Conservation (phyloP, 306 rosid species). For the Prunus kanzakura region DNA sequence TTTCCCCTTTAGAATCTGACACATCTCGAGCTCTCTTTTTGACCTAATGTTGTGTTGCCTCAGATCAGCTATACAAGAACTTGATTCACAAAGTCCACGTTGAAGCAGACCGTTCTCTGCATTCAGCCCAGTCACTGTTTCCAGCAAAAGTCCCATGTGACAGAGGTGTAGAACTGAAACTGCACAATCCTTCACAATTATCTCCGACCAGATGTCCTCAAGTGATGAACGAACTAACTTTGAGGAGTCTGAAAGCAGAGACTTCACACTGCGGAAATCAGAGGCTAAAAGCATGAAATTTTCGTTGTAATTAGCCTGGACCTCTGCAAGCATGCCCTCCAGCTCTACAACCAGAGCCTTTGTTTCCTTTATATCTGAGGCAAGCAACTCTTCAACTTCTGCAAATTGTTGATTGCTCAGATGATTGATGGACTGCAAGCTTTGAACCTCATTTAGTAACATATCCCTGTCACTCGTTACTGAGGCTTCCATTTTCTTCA, state of each 20-base stretch:
- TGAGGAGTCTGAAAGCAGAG: constrained; percentile 50
- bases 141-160: constrained; percentile 79
- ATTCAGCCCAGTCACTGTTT: constrained; percentile 84
- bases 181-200: constrained; percentile 75
- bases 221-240: constrained; percentile 67
- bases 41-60: constrained; percentile 68
- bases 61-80: constrained; percentile 58
- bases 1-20: constrained; percentile 71
- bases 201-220: constrained; percentile 85
- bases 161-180: constrained; percentile 83
- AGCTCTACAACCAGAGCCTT: constrained; percentile 47
- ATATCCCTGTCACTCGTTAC: constrained; percentile 45
- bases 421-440: constrained; percentile 51
- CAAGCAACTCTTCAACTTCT: constrained; percentile 39
- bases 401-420: constrained; percentile 48
- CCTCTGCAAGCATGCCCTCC: constrained; percentile 53
- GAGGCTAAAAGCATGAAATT: constrained; percentile 44
- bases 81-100: constrained; percentile 71
- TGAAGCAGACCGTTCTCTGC: constrained; percentile 85
- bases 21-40: constrained; percentile 81
- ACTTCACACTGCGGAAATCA: constrained; percentile 56
- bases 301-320: constrained; percentile 42
- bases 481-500: constrained; percentile 37
- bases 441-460: constrained; percentile 55
- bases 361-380: constrained; percentile 51